Percentiles rank a stretch among this genome's conserved stretches.
Evolutionary conservation across 257 asterid genomes (phyloP).

Genomic region (Eustoma russellianum): DNA sequence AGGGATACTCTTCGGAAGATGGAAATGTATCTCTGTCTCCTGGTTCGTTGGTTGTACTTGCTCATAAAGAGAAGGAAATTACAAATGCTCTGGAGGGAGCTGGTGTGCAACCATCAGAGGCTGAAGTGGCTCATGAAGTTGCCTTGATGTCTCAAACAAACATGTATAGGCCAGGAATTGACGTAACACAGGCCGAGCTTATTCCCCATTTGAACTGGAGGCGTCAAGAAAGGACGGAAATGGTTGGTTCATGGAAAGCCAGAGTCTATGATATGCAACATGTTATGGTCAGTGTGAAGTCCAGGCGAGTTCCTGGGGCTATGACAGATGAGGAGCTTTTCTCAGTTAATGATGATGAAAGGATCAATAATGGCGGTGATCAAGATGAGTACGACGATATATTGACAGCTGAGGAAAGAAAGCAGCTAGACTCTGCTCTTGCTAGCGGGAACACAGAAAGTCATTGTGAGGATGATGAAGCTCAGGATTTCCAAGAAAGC

Average conservation of each 20-base stretch:
- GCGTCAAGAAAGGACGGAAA: constrained; percentile 85
- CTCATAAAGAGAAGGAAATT: constrained; percentile 93
- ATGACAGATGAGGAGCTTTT: constrained; percentile 95
- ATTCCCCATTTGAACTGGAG: constrained; percentile 87
- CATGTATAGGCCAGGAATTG: constrained; percentile 96
- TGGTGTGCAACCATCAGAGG: constrained; percentile 87
- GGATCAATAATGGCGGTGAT: constrained; percentile 44
- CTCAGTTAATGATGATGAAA: constrained; percentile 70
- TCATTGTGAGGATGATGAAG: constrained; percentile 61
- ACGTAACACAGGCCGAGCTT: constrained; percentile 93
- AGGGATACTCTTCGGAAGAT: constrained; percentile 59
- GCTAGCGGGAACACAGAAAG: constrained; percentile 51
- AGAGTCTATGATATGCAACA: constrained; percentile 88
- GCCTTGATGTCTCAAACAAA: constrained; percentile 98
- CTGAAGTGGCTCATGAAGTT: constrained; percentile 96
- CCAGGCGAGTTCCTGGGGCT: constrained; percentile 98
- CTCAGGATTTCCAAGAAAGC: constrained; percentile 56
- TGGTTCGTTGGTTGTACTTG: constrained; percentile 85
- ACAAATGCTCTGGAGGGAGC: constrained; percentile 96
- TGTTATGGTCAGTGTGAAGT: constrained; percentile 87
- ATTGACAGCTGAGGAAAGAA: constrained; percentile 82
- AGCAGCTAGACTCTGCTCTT: constrained; percentile 88
- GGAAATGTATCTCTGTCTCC: constrained; percentile 68
- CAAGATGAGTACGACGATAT: constrained; percentile 64
- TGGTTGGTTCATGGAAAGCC: constrained; percentile 93